Evolutionary conservation across 164 flowering plant genomes (phyloP).

Genomic region (Kalanchoe fedtschenkoi): DNA sequence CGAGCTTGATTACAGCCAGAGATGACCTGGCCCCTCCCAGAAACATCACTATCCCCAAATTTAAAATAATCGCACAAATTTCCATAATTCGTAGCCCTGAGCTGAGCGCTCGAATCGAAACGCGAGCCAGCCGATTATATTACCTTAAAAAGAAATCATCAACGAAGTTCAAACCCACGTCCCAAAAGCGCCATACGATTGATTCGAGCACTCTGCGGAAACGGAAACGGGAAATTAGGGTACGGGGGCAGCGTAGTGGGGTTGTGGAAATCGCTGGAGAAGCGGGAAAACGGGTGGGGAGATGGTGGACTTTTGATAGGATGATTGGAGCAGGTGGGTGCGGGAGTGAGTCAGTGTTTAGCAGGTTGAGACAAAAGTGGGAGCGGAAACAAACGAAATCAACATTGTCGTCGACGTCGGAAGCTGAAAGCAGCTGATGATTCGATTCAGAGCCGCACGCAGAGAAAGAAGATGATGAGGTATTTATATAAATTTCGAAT

Average conservation of each 20-base stretch:
- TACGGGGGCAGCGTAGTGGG: no score
- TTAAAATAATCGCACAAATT: not conserved
- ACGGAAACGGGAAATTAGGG: no score
- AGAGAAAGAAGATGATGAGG: not conserved
- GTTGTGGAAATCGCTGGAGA: no score
- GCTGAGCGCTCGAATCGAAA: not conserved
- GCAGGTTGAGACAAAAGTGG: no score
- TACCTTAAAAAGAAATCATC: not conserved
- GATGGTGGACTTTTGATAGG: no score
- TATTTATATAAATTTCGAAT: not conserved
- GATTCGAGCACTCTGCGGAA: no score
- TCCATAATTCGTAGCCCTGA: not conserved
- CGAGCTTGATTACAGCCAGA: not conserved
- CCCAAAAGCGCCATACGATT: no score
- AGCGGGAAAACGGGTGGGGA: no score
- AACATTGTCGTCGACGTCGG: not conserved
- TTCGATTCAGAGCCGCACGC: not conserved
- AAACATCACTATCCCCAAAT: not conserved
- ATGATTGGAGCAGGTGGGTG: no score
- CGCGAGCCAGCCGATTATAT: no score
- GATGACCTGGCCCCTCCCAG: not conserved
- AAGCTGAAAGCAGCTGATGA: conserved; percentile 1
- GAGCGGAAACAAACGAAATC: no score
- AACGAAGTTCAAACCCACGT: not conserved
- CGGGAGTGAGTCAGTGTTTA: no score